Base-by-base conservation (phyloP, 495 filamentous ascomycete species). In the Podospora comata region DNA sequence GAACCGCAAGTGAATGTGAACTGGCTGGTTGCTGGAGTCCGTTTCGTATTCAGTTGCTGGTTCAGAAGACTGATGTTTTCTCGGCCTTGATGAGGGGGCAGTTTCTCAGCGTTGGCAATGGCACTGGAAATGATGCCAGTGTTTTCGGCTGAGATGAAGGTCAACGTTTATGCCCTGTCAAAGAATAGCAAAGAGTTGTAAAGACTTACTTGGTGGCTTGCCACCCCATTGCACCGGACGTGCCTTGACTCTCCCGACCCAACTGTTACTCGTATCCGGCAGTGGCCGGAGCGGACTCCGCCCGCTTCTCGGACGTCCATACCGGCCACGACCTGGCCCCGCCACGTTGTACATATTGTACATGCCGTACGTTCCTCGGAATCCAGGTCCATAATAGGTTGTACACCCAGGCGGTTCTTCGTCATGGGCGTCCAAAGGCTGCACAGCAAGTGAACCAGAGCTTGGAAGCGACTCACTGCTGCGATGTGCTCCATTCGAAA, bases 1-100 rank as follows among this genome's bases (percentile, higher is more conserved):
- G 85, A 81, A 67, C 92, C 90, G 77, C 92, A 94, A 2, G 90
- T 95, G 76, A 97, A 97, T 18, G 93, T 97, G 72, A 97, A 97
- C 70, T 96, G 92, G 0, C 90, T 88, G 65, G 92, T 92, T 13
- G 87, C 85, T 26, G 87, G 81, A 32, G 84, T 87, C 2, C 81
- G 76, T 72, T 86, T 87, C 2, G 84, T 82, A 7, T 85, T 84
- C 19, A 85, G 77, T 76, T 89, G 86, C 73, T 91, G 90, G 57
- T 91, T 88, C 55, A 95, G 74, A 68, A 94, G 82, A 74, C 91
- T 95, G 54, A 87, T 83, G 72, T 93, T 93, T 71, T 90, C 89
- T 67, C 89, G 85, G 4, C 88, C 89, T 70, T 79, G 82, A 2
- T 80, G 80, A 4, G 87, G 81, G 13, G 89, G 85, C 19, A 87